These are phyloP conservation scores for Aureobasidium subglaciale DNA, from an alignment of 2,329 filamentous ascomycete species.

Conservation along the genomic window DNA sequence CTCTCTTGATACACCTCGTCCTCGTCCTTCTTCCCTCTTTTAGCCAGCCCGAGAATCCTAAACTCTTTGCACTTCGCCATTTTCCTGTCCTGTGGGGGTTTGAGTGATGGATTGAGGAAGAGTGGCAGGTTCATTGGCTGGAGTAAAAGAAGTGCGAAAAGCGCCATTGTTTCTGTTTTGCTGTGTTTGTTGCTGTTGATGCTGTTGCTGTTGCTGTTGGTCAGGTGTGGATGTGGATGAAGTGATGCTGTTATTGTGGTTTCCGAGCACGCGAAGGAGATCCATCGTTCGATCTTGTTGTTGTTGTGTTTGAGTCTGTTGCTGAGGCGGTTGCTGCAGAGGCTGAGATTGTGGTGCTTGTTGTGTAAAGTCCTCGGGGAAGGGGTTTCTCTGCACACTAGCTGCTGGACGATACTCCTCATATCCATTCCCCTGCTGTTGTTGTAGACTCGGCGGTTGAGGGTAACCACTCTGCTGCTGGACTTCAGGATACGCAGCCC, in stretches of 20 bases:
- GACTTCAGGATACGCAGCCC: not conserved
- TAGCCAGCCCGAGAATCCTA: not conserved
- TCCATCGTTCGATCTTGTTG: slow-evolving; percentile 12
- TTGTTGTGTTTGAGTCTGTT: not conserved
- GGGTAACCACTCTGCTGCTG: not conserved
- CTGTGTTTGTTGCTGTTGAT: too few species aligned
- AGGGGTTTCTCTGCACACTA: too few species aligned
- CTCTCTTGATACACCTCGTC: not conserved
- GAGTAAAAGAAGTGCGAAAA: not conserved
- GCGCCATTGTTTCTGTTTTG: slow-evolving; percentile 12
- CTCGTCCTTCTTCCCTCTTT: not conserved
- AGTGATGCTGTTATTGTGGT: not conserved
- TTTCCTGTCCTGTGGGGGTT: too few species aligned
- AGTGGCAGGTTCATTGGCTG: not conserved
- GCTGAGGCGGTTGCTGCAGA: not conserved
- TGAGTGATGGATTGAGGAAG: too few species aligned
- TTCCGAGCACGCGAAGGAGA: slow-evolving; percentile 1
- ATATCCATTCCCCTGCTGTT: not conserved
- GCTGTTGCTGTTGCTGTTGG: not conserved
- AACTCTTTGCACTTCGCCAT: not conserved
- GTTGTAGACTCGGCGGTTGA: not conserved
- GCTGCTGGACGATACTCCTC: too few species aligned
- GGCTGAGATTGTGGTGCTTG: not conserved
- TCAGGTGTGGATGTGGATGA: not conserved
- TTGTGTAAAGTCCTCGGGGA: not conserved